Evolutionary conservation across 805 yeast species (phyloP).

Genomic region (Wickerhamomyces tratensis): DNA sequence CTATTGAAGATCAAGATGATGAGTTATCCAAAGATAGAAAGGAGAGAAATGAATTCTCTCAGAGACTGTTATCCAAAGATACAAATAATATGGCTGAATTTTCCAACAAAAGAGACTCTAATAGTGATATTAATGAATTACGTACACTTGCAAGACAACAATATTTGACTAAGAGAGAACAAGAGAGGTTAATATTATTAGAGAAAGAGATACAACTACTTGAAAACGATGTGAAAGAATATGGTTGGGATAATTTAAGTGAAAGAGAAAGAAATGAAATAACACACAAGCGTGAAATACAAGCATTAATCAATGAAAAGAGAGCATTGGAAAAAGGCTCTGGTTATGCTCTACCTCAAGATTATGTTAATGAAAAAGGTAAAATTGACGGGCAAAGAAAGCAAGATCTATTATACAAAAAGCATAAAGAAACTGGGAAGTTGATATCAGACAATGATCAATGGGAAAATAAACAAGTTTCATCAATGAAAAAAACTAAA

Average conservation of each 20-base stretch:
- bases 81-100: constrained; percentile 2
- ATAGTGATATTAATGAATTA: constrained; percentile 23
- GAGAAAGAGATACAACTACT: constrained; percentile 37
- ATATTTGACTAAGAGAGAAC: constrained; percentile 38
- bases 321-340: constrained; percentile 21
- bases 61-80: constrained; percentile 13
- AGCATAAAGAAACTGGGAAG: constrained; percentile 28
- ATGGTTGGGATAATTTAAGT: constrained; percentile 47
- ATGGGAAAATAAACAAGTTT: constrained; percentile 14
- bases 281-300: constrained; percentile 37
- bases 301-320: constrained; percentile 31
- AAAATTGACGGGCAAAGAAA: constrained; percentile 46
- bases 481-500: constrained; percentile 9
- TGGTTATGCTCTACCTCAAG: constrained; percentile 48
- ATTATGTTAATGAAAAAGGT: constrained; percentile 41
- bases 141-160: constrained; percentile 39
- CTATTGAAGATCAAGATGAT: constrained; percentile 26
- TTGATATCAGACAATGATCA: constrained; percentile 13
- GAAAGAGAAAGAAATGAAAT: constrained; percentile 41
- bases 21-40: constrained; percentile 22
- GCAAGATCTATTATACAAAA: constrained; percentile 35
- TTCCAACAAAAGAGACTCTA: constrained; percentile 4
- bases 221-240: constrained; percentile 36
- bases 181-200: constrained; percentile 31
- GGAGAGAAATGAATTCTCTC: constrained; percentile 22